Conservation (phyloP, 2,329 filamentous ascomycete species). For the Torrubiellomyces zombiae region DNA sequence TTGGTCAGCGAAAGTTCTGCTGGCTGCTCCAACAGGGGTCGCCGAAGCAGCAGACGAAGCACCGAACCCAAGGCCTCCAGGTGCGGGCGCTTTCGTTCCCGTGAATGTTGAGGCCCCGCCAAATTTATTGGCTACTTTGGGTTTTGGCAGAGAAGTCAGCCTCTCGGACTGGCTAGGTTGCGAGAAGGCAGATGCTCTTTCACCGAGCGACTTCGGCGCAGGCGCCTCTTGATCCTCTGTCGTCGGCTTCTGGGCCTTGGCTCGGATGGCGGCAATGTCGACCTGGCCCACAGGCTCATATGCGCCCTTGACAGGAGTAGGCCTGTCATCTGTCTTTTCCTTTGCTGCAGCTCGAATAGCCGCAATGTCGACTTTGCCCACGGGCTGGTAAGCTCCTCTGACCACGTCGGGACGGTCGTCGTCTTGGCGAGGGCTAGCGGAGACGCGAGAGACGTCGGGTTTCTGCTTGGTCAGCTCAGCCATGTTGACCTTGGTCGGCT, state of each 20-base stretch:
- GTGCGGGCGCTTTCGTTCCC: slow-evolving; percentile 78
- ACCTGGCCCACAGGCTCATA: slow-evolving; percentile 95
- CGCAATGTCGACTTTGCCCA: slow-evolving; percentile 95
- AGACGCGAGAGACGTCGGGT: slow-evolving; percentile 46
- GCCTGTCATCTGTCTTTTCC: slow-evolving; percentile 59
- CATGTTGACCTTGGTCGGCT: slow-evolving; percentile 91
- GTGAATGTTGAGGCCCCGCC: slow-evolving; percentile 54
- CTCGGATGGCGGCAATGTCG: slow-evolving; percentile 85
- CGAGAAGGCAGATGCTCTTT: slow-evolving; percentile 59
- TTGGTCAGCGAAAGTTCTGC: slow-evolving; percentile 84
- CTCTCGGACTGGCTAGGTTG: slow-evolving; percentile 50
- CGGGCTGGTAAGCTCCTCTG: slow-evolving; percentile 74
- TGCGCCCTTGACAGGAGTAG: slow-evolving; percentile 72
- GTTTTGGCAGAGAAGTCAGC: slow-evolving; percentile 77
- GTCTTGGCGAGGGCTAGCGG: slow-evolving; percentile 25
- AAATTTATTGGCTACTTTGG: slow-evolving; percentile 86
- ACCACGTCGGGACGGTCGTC: slow-evolving; percentile 47
- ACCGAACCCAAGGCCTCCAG: slow-evolving; percentile 49
- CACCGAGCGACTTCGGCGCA: slow-evolving; percentile 48
- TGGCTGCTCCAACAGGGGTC: slow-evolving; percentile 58
- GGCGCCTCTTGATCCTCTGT: slow-evolving; percentile 17
- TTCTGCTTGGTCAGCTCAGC: slow-evolving; percentile 64
- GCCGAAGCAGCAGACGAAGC: slow-evolving; percentile 36
- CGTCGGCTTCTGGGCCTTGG: slow-evolving; percentile 55
- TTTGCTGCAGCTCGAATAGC: slow-evolving; percentile 65